Conservation (phyloP, 257 asterid genomes). For the Cruciata laevipes region DNA sequence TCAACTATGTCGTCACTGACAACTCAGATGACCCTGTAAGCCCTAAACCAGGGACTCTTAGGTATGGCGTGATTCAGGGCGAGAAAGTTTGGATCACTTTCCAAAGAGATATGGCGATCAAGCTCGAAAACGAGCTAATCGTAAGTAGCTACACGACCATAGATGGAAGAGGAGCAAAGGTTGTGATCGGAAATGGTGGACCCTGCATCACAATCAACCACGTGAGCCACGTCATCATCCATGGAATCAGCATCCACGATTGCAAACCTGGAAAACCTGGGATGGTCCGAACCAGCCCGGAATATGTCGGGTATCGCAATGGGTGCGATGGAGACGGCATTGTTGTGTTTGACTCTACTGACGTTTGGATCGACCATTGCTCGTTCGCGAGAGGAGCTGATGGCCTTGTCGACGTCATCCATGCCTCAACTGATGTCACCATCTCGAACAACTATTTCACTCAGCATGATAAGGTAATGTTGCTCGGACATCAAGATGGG, state of each 20-base stretch:
- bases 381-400: conserved; percentile 34
- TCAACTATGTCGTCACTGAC: conserved; percentile 15
- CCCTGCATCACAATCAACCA: conserved; percentile 17
- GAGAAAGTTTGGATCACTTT: conserved; percentile 18
- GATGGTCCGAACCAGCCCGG: conserved; percentile 23
- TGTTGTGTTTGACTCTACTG: conserved; percentile 38
- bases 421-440: conserved; percentile 61
- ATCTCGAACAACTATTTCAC: conserved; percentile 73
- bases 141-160: conserved; percentile 19
- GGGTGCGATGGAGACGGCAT: conserved; percentile 43
- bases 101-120: conserved; percentile 14
- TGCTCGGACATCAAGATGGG: conserved; percentile 62
- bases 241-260: conserved; percentile 22
- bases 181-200: conserved; percentile 18
- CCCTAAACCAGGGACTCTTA: conserved; percentile 18
- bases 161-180: conserved; percentile 22
- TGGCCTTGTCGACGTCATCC: conserved; percentile 73
- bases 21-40: conserved; percentile 14
- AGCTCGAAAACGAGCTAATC: conserved; percentile 4
- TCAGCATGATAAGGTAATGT: conserved; percentile 66
- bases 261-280: conserved; percentile 25
- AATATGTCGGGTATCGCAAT: not conserved
- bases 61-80: conserved; percentile 16
- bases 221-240: conserved; percentile 17
- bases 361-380: conserved; percentile 80